Conservation (phyloP, 345 rosid genomes). For the Odontarrhena argentea region DNA sequence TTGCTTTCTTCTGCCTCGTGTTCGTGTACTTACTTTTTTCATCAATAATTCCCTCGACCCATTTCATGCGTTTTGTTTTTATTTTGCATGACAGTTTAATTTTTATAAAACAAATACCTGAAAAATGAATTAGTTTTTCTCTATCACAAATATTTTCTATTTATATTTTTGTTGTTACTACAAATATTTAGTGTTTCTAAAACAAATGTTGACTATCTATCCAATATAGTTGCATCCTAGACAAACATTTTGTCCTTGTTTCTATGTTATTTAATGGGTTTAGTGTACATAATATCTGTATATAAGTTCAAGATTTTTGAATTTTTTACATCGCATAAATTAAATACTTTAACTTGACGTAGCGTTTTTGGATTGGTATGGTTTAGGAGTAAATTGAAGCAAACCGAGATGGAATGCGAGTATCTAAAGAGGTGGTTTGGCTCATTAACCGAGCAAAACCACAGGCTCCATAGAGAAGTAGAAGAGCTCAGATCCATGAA, state of each 20-base stretch:
- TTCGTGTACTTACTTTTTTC: conserved; percentile 37
- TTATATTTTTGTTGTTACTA: no score
- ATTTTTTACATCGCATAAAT: not conserved
- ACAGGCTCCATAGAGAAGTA: conserved; percentile 83
- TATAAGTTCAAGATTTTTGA: not conserved
- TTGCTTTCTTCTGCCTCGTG: conserved; percentile 29
- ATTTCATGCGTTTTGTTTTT: conserved; percentile 34
- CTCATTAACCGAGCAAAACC: conserved; percentile 87
- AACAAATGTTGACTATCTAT: not conserved
- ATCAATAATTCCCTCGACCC: conserved; percentile 41
- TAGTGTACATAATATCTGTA: not conserved
- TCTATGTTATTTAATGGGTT: not conserved
- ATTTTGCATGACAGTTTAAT: not conserved
- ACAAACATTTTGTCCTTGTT: conserved; percentile 20
- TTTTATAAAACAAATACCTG: no score
- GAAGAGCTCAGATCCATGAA: conserved; percentile 91
- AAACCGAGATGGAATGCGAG: conserved; percentile 95
- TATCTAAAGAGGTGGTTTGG: conserved; percentile 92
- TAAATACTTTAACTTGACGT: not conserved
- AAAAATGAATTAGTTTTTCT: no score
- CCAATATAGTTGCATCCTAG: conserved; percentile 18
- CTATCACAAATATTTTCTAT: no score
- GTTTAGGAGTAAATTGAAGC: conserved; percentile 93
- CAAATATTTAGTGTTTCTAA: no score
- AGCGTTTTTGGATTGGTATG: not conserved